These are phyloP conservation scores for Lithospermum erythrorhizon DNA, from an alignment of 257 asterid species.

Conservation along the genomic window DNA sequence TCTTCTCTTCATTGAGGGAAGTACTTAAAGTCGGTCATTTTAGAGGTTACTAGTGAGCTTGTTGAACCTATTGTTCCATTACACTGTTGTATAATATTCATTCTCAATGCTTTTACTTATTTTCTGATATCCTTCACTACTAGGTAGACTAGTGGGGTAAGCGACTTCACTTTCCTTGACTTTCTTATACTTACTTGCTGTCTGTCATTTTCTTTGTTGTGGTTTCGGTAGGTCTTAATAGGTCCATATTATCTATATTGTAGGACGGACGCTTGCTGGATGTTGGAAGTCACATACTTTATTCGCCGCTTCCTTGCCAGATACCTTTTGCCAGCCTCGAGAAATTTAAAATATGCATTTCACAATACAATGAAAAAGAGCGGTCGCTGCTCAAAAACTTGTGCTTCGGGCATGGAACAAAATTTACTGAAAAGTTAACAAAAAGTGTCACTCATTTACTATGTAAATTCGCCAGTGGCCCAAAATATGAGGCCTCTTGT, in stretches of 20 bases:
- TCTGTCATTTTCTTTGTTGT: not conserved
- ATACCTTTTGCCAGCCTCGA: conserved; percentile 73
- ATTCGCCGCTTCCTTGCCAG: conserved; percentile 84
- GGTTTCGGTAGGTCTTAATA: conserved; percentile 17
- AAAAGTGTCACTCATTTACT: conserved; percentile 71
- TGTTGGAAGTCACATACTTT: conserved; percentile 71
- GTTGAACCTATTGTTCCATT: too few species aligned
- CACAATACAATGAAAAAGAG: conserved; percentile 69
- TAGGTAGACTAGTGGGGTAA: not conserved
- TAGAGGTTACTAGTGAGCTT: too few species aligned
- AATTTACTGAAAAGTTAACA: conserved; percentile 50
- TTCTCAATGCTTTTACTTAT: too few species aligned
- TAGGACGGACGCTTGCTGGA: conserved; percentile 79
- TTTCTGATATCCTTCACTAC: too few species aligned
- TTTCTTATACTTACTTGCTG: not conserved
- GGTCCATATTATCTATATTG: conserved; percentile 21
- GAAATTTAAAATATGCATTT: conserved; percentile 62
- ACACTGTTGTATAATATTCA: too few species aligned
- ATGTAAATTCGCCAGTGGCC: conserved; percentile 69
- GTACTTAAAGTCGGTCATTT: too few species aligned
- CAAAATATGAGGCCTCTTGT: conserved; percentile 73
- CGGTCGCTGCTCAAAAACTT: conserved; percentile 62
- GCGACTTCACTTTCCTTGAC: not conserved
- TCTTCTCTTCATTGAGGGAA: too few species aligned
- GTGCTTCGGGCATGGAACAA: conserved; percentile 72